Conservation (phyloP, 2,329 filamentous ascomycete species). For the Periconia digitata region DNA sequence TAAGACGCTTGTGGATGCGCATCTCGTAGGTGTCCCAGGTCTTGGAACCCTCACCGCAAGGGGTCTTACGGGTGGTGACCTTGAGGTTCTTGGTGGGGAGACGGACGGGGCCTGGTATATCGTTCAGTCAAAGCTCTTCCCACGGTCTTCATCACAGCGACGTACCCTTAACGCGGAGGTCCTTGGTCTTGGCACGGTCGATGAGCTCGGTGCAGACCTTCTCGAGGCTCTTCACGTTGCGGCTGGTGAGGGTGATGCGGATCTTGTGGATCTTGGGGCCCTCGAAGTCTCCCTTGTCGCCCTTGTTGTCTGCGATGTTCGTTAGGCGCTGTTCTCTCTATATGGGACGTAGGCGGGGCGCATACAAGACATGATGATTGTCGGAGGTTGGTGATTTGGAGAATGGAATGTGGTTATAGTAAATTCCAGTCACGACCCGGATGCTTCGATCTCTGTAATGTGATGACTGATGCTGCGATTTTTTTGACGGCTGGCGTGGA, state of each 20-base stretch:
- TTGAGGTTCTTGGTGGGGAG: conserved; percentile 96
- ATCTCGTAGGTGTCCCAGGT: conserved; percentile 99
- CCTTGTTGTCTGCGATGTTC: conserved; percentile 71
- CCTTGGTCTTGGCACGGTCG: conserved; percentile 98
- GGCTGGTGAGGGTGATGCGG: conserved; percentile 94
- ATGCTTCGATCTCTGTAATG: conserved; percentile 53
- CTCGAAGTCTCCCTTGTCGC: conserved; percentile 89
- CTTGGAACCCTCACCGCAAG: conserved; percentile 99
- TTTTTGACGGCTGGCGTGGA: conserved; percentile 20
- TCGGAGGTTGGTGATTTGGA: conserved; percentile 8
- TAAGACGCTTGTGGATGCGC: conserved; percentile 98
- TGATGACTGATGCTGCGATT: conserved; percentile 52
- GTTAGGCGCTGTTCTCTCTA: neutral
- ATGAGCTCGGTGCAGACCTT: conserved; percentile 92
- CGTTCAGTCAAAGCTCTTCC: neutral
- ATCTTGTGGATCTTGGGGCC: conserved; percentile 97
- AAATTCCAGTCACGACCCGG: conserved; percentile 52
- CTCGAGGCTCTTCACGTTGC: conserved; percentile 71
- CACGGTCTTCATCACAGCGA: neutral
- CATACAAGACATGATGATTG: conserved; percentile 39
- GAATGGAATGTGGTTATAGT: conserved; percentile 22
- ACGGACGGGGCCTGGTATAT: conserved; percentile 73
- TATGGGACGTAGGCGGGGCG: neutral
- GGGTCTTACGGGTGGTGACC: conserved; percentile 98
- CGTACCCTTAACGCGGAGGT: conserved; percentile 85